phyloP scores from a whole-genome alignment of 1,284 basidiomycete species.

The Microbotryum saponariae region DNA sequence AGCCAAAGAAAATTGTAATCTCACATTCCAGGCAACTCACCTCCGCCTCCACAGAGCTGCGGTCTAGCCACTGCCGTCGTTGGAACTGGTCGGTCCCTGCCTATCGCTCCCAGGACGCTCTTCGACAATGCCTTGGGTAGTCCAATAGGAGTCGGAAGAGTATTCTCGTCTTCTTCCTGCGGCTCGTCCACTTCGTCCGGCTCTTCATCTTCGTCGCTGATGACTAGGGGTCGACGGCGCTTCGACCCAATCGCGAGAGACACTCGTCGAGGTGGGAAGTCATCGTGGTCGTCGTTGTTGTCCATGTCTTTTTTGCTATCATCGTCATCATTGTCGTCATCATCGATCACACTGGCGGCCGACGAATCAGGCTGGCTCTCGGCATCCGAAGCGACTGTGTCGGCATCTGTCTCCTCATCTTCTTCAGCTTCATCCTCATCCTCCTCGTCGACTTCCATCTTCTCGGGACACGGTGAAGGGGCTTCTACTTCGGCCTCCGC shows the following conservation, averaged over 20 bases:
- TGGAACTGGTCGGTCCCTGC: no score
- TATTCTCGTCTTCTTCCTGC: background rate
- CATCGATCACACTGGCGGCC: background rate
- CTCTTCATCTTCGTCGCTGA: no score
- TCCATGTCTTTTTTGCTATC: background rate
- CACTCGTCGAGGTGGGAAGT: background rate
- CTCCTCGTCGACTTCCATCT: background rate
- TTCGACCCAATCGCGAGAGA: background rate
- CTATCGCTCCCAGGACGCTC: background rate
- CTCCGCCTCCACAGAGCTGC: no score
- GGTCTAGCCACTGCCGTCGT: no score
- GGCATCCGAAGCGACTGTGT: background rate
- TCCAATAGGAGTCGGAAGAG: background rate
- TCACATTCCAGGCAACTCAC: no score
- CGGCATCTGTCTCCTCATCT: background rate
- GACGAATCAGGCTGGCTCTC: background rate
- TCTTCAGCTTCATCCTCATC: background rate
- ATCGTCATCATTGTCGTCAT: background rate
- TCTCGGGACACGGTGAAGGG: background rate
- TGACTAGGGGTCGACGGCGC: background rate
- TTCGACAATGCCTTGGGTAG: conserved; percentile 1
- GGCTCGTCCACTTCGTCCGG: background rate
- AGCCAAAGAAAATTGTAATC: no score
- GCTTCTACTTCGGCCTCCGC: background rate
- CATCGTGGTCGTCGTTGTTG: background rate